Conservation (phyloP, 345 rosid species). For the Populus pruinosa region DNA sequence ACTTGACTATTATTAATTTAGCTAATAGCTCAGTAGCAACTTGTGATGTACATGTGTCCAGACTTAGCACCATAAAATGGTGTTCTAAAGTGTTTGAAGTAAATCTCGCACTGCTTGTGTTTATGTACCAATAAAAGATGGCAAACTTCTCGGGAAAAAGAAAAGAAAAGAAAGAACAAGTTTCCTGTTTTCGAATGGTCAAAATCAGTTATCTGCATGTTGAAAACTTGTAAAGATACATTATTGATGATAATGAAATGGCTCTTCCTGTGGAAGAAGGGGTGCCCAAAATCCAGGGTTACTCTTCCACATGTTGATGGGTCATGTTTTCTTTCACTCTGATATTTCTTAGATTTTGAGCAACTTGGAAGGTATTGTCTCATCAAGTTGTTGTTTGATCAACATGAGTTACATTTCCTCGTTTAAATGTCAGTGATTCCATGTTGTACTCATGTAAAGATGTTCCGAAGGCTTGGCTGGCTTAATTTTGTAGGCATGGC, state of each 20-base stretch:
- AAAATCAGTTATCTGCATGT: background rate
- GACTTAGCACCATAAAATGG: background rate
- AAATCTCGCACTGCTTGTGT: background rate
- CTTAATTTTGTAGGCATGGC: background rate
- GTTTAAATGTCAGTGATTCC: background rate
- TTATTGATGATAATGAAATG: background rate
- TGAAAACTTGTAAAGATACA: background rate
- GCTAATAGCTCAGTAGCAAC: too few species aligned
- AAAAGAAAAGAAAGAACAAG: background rate
- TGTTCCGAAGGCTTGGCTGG: background rate
- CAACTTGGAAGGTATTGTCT: background rate
- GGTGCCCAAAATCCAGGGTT: background rate
- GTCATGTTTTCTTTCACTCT: background rate
- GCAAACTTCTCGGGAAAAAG: too few species aligned
- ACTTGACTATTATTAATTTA: too few species aligned
- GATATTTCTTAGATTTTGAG: background rate
- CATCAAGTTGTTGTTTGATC: background rate
- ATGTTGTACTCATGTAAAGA: background rate
- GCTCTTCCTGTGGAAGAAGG: background rate
- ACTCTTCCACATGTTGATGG: background rate
- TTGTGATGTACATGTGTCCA: background rate
- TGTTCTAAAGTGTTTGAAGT: background rate
- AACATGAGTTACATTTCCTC: background rate
- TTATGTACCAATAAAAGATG: background rate
- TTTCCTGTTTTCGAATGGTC: background rate